Conservation (phyloP, 2,329 filamentous ascomycete species). For the Neurospora sp. region DNA sequence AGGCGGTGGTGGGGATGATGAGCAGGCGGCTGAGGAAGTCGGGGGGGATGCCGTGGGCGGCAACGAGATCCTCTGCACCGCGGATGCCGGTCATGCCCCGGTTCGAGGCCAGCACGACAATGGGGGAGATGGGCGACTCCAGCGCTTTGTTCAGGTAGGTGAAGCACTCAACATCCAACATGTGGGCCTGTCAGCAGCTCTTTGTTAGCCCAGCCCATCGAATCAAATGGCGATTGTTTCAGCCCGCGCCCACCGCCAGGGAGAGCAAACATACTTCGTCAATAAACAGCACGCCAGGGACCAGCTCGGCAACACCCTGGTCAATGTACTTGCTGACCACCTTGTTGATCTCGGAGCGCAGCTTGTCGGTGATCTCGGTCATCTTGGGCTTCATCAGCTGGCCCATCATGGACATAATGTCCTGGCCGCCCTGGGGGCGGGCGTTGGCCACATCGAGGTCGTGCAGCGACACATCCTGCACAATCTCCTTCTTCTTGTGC, state of each 20-base stretch:
- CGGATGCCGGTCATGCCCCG: slow-evolving; percentile 88
- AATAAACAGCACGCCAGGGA: slow-evolving; percentile 97
- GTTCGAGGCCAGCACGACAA: slow-evolving; percentile 96
- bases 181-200: slow-evolving; percentile 63
- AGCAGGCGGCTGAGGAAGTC: slow-evolving; percentile 90
- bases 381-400: slow-evolving; percentile 99
- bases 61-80: slow-evolving; percentile 71
- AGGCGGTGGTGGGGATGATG: slow-evolving; percentile 90
- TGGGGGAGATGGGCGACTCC: slow-evolving; percentile 87
- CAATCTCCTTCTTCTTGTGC: slow-evolving; percentile 99
- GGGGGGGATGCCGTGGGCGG: slow-evolving; percentile 86
- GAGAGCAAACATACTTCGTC: slow-evolving; percentile 61
- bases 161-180: slow-evolving; percentile 99
- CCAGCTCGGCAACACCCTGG: slow-evolving; percentile 91
- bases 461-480: slow-evolving; percentile 95
- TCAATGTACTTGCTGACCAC: slow-evolving; percentile 99
- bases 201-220: slow-evolving; percentile 14
- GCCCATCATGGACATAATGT: slow-evolving; percentile 99
- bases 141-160: slow-evolving; percentile 98
- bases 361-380: slow-evolving; percentile 98
- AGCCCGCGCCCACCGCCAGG: neutral
- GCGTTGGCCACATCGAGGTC: slow-evolving; percentile 95
- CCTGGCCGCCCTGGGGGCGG: slow-evolving; percentile 89
- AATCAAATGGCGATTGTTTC: slow-evolving; percentile 3
- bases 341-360: slow-evolving; percentile 95